Conservation (phyloP, 805 yeast species). For the Pichia heedii region DNA sequence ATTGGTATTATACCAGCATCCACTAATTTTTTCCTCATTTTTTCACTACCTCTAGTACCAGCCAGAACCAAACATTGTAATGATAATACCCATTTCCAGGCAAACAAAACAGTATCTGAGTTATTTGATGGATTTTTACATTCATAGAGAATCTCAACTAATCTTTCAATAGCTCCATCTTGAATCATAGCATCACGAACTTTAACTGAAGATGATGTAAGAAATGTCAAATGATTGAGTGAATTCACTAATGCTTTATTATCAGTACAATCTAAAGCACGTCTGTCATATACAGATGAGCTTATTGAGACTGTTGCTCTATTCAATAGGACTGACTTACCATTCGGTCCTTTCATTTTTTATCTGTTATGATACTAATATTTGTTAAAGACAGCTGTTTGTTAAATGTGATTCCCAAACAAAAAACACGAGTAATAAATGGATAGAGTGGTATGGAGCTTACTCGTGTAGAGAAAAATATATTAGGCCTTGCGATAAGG, state of each 20-base stretch:
- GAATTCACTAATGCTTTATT: constrained; percentile 89
- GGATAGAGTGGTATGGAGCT: no score
- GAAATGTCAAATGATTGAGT: constrained; percentile 77
- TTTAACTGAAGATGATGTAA: constrained; percentile 77
- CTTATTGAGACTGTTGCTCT: constrained; percentile 90
- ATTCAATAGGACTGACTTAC: constrained; percentile 67
- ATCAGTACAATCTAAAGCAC: constrained; percentile 86
- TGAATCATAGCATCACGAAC: constrained; percentile 81
- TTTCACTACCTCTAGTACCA: constrained; percentile 89
- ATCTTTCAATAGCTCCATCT: constrained; percentile 89
- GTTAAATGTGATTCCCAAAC: no score
- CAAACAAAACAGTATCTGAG: constrained; percentile 43
- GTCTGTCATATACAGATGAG: constrained; percentile 78
- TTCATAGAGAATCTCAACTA: constrained; percentile 77
- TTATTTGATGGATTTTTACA: constrained; percentile 40
- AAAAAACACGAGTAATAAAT: no score
- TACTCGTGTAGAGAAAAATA: no score
- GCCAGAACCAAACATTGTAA: constrained; percentile 86
- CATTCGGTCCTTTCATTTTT: constrained; percentile 85
- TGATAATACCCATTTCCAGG: constrained; percentile 96
- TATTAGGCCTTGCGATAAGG: no score
- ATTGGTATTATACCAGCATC: constrained; percentile 89
- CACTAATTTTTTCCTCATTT: constrained; percentile 75
- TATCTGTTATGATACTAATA: no score
- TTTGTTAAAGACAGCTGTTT: no score